Evolutionary conservation across 78 protist species (phyloP).

Genomic region (Guillardia theta): DNA sequence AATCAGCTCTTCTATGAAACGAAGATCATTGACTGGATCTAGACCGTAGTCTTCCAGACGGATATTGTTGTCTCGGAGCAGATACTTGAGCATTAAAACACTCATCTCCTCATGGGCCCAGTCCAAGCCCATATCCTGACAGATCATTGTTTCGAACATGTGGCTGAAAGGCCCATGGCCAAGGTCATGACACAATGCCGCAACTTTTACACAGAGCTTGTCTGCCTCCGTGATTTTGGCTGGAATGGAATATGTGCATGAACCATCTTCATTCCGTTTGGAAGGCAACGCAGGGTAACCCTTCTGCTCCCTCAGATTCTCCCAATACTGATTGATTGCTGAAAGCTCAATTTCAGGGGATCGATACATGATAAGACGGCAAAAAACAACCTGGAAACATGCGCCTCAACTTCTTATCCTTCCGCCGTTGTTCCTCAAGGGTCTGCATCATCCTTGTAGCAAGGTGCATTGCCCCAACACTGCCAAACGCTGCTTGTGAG

Average conservation of each 20-base stretch:
- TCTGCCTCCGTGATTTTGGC: background rate
- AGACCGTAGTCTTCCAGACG: background rate
- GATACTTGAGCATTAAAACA: background rate
- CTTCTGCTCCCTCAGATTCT: background rate
- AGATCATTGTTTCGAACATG: slow-evolving; percentile 40
- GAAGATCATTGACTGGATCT: background rate
- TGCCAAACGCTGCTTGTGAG: background rate
- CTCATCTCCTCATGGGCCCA: slow-evolving; percentile 49
- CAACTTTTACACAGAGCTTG: slow-evolving; percentile 40
- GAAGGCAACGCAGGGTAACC: background rate
- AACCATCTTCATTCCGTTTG: background rate
- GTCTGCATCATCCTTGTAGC: background rate
- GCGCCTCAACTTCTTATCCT: background rate
- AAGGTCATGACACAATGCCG: slow-evolving; percentile 58
- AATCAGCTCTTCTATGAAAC: slow-evolving; percentile 16
- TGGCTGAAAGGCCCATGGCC: slow-evolving; percentile 66
- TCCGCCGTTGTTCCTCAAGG: background rate
- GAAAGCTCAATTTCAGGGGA: no score
- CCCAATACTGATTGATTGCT: background rate
- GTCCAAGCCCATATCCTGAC: background rate
- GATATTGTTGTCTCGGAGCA: slow-evolving; percentile 1
- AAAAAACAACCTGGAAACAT: background rate
- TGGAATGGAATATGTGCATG: background rate
- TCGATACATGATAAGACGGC: no score
- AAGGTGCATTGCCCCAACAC: background rate